Base-by-base conservation (phyloP, 768 basidiomycete species). In the Termitomyces sp. region DNA sequence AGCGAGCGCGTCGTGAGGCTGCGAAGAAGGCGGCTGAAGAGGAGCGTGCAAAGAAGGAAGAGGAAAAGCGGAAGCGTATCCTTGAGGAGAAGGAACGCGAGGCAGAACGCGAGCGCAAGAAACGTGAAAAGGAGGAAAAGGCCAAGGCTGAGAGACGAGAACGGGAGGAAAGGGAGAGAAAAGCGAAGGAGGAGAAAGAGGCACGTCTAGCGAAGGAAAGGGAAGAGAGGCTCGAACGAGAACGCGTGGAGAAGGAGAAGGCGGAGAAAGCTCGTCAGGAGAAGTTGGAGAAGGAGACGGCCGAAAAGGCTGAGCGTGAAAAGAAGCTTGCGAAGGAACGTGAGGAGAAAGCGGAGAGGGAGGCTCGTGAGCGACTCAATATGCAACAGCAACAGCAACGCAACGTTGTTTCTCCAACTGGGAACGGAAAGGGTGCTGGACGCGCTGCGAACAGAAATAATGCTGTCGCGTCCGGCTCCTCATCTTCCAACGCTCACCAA, bases 81-180 rank as follows among this genome's bases (percentile, higher is more conserved):
- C 82, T 85, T 38, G 89, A 93, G 65, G 91, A 94, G 71, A 85
- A 86, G 64, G 90, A 92, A 62, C 84, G 85, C 14, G 87, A 91
- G 62, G 84, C 79, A 16, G 90, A 92, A 66, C 81, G 86, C 14
- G 88, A 91, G 61, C 78, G 83, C 58, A 86, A 87, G 73, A 81
- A 81, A 60, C 86, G 80, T 68, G 87, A 90, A 74, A 85, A 82
- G 71, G 89, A 90, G 66, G 87, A 90, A 63, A 83, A 74, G 58
- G 78, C 81, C 54, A 80, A 78, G 65, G 84, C 86, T 63, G 92
- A 94, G 65, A 79, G 86, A 50, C 81, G 85, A 64, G 90, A 92
- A 64, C 77, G 80, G 50, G 89, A 90, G 65, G 81, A 79, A 28
- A 81, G 76, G 63, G 85, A 86, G 54, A 76, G 80, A 51, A 82